Conservation (phyloP, 495 filamentous ascomycete species). For the Usnea hakonensis region DNA sequence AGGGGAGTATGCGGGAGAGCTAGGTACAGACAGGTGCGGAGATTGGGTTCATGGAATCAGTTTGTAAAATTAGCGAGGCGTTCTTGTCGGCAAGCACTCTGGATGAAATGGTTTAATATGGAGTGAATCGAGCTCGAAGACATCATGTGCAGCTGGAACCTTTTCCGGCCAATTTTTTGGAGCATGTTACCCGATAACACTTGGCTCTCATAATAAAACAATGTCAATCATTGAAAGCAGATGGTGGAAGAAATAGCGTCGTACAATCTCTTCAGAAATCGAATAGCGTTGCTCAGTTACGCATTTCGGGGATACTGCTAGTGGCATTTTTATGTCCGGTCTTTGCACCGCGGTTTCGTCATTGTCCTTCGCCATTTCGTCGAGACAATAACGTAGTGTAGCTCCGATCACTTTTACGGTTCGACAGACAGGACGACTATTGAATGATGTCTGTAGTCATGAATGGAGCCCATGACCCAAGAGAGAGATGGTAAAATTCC, state of each 20-base stretch:
- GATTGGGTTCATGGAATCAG: background rate
- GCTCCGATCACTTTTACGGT: background rate
- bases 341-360: background rate
- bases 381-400: background rate
- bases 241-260: background rate
- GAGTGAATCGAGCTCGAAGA: background rate
- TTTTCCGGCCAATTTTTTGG: background rate
- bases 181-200: background rate
- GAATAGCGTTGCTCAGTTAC: background rate
- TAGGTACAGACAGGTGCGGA: background rate
- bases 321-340: background rate
- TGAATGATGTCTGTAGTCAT: conserved; percentile 15
- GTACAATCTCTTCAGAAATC: background rate
- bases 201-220: background rate
- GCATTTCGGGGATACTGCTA: background rate
- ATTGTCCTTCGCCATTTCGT: background rate
- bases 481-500: conserved; percentile 11
- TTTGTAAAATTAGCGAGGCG: background rate
- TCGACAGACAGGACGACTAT: background rate
- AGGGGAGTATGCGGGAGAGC: background rate
- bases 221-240: background rate
- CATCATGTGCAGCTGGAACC: background rate
- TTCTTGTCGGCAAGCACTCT: background rate
- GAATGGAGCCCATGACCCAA: conserved; percentile 8
- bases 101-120: background rate